Conservation (phyloP, 305 asterid species). For the Fraxinus baroniana region DNA sequence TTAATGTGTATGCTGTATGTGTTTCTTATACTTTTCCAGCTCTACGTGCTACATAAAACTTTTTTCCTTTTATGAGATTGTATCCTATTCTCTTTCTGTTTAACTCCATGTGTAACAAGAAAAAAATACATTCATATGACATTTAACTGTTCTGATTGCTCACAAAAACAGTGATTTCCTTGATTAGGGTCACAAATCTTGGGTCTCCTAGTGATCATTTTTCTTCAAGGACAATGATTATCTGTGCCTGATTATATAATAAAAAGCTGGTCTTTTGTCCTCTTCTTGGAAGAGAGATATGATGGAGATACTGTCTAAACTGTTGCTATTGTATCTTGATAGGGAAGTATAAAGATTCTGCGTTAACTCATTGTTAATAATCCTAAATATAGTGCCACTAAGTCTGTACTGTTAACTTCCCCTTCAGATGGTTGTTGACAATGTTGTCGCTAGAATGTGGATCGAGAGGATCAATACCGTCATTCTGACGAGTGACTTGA, state of each 20-base stretch:
- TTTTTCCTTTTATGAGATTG: neutral
- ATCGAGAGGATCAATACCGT: neutral
- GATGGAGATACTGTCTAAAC: neutral
- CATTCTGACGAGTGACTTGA: neutral
- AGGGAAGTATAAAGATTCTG: neutral
- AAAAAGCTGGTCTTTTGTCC: neutral
- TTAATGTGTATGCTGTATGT: neutral
- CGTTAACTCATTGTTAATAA: neutral
- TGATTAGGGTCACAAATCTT: neutral
- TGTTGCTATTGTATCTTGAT: neutral
- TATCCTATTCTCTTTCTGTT: neutral
- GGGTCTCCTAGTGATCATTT: neutral
- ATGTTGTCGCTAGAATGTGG: neutral
- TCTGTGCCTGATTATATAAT: neutral
- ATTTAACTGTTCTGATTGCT: neutral
- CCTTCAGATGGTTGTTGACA: neutral
- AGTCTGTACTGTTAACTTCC: neutral
- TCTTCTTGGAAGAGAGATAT: neutral
- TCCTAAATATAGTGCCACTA: neutral
- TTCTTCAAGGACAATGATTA: conserved; percentile 1
- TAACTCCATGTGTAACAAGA: neutral
- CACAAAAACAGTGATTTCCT: neutral
- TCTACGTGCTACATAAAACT: neutral
- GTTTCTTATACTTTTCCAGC: conserved; percentile 1
- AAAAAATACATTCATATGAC: neutral